A percentile compares a stretch with the other conserved stretches of the same genome.
These are phyloP conservation scores for Stachybotrys chlorohalonatus DNA, from an alignment of 2,329 filamentous ascomycete genomes.

Conservation along the genomic window DNA sequence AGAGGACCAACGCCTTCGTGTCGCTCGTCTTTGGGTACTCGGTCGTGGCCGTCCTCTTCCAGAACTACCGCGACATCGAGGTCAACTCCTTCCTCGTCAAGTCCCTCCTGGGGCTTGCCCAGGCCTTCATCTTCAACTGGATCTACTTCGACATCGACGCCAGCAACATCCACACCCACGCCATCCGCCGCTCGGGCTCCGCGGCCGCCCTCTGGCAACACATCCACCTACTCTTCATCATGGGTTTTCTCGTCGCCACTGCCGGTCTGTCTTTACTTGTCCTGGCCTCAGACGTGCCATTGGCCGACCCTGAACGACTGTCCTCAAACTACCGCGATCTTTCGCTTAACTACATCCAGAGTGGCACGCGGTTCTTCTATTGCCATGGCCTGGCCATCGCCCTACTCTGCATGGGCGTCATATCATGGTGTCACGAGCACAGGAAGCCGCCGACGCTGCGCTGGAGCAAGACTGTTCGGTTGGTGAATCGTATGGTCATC, in stretches of 20 bases:
- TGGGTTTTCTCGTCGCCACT: slow-evolving; percentile 51
- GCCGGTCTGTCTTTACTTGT: slow-evolving; percentile 50
- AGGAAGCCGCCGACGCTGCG: slow-evolving; percentile 39
- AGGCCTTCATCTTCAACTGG: slow-evolving; percentile 53
- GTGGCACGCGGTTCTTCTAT: slow-evolving; percentile 53
- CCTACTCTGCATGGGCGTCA: slow-evolving; percentile 43
- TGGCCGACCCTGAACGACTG: slow-evolving; percentile 37
- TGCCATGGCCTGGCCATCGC: slow-evolving; percentile 51
- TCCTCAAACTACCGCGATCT: slow-evolving; percentile 39
- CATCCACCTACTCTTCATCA: slow-evolving; percentile 53
- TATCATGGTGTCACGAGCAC: slow-evolving; percentile 47
- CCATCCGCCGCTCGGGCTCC: slow-evolving; percentile 43
- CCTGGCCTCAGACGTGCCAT: slow-evolving; percentile 42
- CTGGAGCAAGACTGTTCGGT: slow-evolving; percentile 38
- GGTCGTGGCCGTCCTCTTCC: slow-evolving; percentile 52
- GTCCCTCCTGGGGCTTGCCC: slow-evolving; percentile 46
- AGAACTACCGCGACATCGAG: slow-evolving; percentile 34
- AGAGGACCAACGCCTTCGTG: slow-evolving; percentile 56
- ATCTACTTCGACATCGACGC: slow-evolving; percentile 56
- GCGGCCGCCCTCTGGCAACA: slow-evolving; percentile 44
- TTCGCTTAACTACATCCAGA: slow-evolving; percentile 39
- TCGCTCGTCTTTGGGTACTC: slow-evolving; percentile 56
- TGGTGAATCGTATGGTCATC: slow-evolving; percentile 39
- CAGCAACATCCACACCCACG: slow-evolving; percentile 47
- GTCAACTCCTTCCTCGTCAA: slow-evolving; percentile 54